Evolutionary conservation across 1,284 basidiomycete species (phyloP).

Genomic region (Naganishia liquefaciens): DNA sequence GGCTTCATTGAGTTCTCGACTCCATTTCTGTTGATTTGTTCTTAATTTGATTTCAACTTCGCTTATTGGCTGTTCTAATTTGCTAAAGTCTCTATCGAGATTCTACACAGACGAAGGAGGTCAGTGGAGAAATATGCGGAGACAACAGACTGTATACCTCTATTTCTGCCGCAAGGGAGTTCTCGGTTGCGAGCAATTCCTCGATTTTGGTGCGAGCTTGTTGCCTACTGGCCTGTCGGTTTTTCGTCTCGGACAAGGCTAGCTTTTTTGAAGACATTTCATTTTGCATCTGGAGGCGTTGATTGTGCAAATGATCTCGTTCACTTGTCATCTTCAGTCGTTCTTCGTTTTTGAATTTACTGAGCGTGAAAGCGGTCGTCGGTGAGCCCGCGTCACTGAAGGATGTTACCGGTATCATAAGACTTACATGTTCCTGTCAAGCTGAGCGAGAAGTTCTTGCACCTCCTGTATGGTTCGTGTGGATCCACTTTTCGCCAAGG

Average conservation of each 20-base stretch:
- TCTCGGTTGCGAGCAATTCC: not conserved
- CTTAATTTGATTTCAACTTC: constrained; percentile 39
- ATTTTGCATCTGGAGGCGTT: constrained; percentile 1
- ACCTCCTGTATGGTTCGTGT: constrained; percentile 81
- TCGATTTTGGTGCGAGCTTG: constrained; percentile 14
- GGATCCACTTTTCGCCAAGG: constrained; percentile 70
- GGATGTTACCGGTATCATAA: not conserved
- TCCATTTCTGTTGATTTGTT: constrained; percentile 29
- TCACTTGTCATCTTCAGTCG: constrained; percentile 8
- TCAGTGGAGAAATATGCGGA: not conserved
- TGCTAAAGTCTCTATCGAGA: constrained; percentile 4
- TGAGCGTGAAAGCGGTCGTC: constrained; percentile 46
- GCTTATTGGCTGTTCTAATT: constrained; percentile 49
- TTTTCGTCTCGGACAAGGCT: constrained; percentile 7
- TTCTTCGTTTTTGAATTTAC: constrained; percentile 56
- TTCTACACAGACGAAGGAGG: not conserved
- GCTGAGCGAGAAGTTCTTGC: constrained; percentile 67
- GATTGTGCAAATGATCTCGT: constrained; percentile 19
- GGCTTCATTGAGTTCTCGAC: constrained; percentile 33
- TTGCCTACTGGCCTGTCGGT: constrained; percentile 1
- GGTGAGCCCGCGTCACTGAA: no score
- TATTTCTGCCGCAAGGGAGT: constrained; percentile 52
- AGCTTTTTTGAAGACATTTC: not conserved
- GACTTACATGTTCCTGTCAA: constrained; percentile 70
- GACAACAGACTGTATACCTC: not conserved